These are phyloP conservation scores for Cladosporium sp. DNA, from an alignment of 2,329 filamentous ascomycete species.

Conservation along the genomic window DNA sequence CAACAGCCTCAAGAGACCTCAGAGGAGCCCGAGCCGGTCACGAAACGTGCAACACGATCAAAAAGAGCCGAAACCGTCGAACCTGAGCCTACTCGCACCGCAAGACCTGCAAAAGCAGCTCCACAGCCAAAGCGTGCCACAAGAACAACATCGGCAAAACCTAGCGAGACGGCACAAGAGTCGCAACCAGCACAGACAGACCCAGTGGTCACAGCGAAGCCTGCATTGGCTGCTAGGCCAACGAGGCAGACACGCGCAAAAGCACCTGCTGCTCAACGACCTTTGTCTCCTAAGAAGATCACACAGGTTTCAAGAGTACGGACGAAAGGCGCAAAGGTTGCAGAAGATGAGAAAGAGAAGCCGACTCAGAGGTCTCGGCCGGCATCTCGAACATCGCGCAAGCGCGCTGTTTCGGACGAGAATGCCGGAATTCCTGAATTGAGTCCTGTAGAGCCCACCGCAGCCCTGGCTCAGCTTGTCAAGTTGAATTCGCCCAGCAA, in stretches of 20 bases:
- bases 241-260: constrained; percentile 13
- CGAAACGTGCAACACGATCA: constrained; percentile 13
- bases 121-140: constrained; percentile 3
- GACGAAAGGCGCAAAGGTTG: constrained; percentile 19
- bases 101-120: constrained; percentile 24
- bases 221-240: constrained; percentile 14
- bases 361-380: neutral
- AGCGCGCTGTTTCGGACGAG: constrained; percentile 33
- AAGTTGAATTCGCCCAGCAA: neutral
- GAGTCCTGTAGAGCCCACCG: constrained; percentile 13
- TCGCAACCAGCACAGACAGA: neutral
- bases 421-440: constrained; percentile 29
- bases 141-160: neutral
- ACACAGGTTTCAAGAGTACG: constrained; percentile 34
- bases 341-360: constrained; percentile 21
- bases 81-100: constrained; percentile 21
- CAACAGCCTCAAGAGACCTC: neutral
- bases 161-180: neutral
- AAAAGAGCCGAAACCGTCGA: constrained; percentile 14
- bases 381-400: constrained; percentile 20
- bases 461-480: neutral
- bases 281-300: constrained; percentile 40
- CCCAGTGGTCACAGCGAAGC: neutral
- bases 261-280: constrained; percentile 10
- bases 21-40: constrained; percentile 18